Base-by-base conservation (phyloP, 1,284 basidiomycete genomes). In the Phlebopus sp. region DNA sequence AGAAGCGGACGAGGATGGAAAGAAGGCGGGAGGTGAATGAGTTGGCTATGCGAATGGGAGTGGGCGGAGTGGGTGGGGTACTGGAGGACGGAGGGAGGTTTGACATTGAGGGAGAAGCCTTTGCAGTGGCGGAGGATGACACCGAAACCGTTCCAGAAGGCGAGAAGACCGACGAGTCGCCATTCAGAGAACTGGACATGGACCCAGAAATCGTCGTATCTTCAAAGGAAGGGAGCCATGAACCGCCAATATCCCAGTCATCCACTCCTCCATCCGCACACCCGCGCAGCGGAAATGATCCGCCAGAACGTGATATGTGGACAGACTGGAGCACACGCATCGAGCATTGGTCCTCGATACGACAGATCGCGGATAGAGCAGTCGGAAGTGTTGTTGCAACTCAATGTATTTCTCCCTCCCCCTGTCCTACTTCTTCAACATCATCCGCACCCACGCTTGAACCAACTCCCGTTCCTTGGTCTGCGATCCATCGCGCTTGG, bases 1-100 rank as follows among this genome's bases (percentile, higher is more conserved):
- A 93, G 63, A 75, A 73, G 37, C 67, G 70, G 11, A 78, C 74
- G 51, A 78, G 90, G 34, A 73, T 84, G 49, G 64, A 70, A 2
- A 73, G 86, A 31, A 76, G 90, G 45, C 73, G 81, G 47, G 82
- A 90, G 54, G 80, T 90, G 51, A 93, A 92, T 60, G 81, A 88
- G 55, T 67, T 92, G 37, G 83, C 81, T 0, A 83, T 90, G 74
- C 77, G 85, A 19, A 88, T 90, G 78, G 91, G 81, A 7, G 73
- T 92, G 19, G 82, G 84, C 25, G 76, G 79, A 2, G 75, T 90
- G 10, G 91, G 90, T 9, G 90, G 88, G 2, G 59, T 69, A 1
- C 63, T 93, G n/a, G 76, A 73, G 38, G 73, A 59, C 68, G 42
- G 15, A 29, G n/a, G 19, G 2, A 43, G 37, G 25, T 39, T 3